phyloP scores from a whole-genome alignment of 306 rosid species.

The Inga oerstediana region DNA sequence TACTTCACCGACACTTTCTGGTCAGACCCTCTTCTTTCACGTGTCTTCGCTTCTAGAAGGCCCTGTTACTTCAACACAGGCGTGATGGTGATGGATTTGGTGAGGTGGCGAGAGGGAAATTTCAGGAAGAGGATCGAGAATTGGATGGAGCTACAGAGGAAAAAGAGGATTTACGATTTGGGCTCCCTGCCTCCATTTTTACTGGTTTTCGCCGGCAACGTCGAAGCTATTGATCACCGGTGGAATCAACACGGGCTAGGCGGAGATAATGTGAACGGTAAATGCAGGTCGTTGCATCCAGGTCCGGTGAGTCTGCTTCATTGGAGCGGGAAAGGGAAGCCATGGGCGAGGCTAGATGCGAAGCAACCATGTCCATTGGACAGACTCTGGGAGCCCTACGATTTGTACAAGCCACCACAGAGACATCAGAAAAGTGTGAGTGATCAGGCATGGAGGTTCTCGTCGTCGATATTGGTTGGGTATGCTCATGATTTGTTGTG shows the following conservation, averaged over 20 bases:
- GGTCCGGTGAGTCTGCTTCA: conserved; percentile 91
- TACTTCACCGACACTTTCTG: conserved; percentile 88
- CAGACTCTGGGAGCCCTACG: conserved; percentile 90
- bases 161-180: conserved; percentile 75
- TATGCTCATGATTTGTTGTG: conserved; percentile 55
- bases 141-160: conserved; percentile 90
- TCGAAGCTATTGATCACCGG: conserved; percentile 81
- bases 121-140: conserved; percentile 70
- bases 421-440: conserved; percentile 10
- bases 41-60: conserved; percentile 52
- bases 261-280: conserved; percentile 85
- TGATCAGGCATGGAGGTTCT: conserved; percentile 39
- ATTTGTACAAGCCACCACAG: conserved; percentile 51
- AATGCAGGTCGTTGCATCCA: conserved; percentile 82
- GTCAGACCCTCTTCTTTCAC: conserved; percentile 75
- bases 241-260: conserved; percentile 99
- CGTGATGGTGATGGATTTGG: conserved; percentile 89
- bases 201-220: conserved; percentile 75
- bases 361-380: conserved; percentile 77
- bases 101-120: conserved; percentile 72
- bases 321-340: conserved; percentile 99
- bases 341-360: conserved; percentile 88
- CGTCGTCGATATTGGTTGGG: conserved; percentile 52
- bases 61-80: conserved; percentile 97
- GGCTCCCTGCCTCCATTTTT: conserved; percentile 91